Base-by-base conservation (phyloP, 2,329 filamentous ascomycete species). In the Fusarium transvaalense region DNA sequence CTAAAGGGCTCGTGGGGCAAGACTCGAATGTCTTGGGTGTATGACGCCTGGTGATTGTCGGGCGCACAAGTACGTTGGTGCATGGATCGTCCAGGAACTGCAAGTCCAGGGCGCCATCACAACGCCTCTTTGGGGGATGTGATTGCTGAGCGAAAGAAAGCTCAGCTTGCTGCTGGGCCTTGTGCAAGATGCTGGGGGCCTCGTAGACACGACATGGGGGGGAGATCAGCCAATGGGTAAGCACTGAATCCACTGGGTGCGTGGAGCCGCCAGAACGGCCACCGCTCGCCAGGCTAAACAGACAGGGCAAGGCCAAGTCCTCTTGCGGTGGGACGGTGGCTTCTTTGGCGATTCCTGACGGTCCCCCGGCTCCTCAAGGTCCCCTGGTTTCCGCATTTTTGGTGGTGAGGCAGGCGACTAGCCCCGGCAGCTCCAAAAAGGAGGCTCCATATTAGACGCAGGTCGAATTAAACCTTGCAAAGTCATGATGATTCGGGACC, bases 21-120 rank as follows among this genome's bases (percentile, higher is more conserved):
- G 56, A 66, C 58, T 63, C 50, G 59, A 69, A 57, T 67, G 64
- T 66, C 66, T 73, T 66, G 52, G 68, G 56, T 50, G 68, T 64
- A 69, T 66, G 60, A 68, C 39, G 64, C 48, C 59, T 55, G 62
- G 69, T 56, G 64, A 60, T 61, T 72, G 66, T 62, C 61, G 58
- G 47, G 64, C 65, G 62, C 71, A 59, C 60, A 55, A 72, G 62
- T 68, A 63, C 54, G 48, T 54, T 65, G 56, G 51, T 56, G 60
- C 67, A 74, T 72, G 69, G 72, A 72, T 74, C 63, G 42, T 32
- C 61, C 66, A 61, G 63, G 58, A 68, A 66, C 68, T 74, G 70
- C 71, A 73, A 38, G 56, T 61, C 51, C 51, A 64, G 42, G 57
- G 65, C 64, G 59, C 67, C 64, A 69, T 74, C 72, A 74, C 72